Evolutionary conservation across 768 basidiomycete genomes (phyloP).

Genomic region (Tephrocybe sp.): DNA sequence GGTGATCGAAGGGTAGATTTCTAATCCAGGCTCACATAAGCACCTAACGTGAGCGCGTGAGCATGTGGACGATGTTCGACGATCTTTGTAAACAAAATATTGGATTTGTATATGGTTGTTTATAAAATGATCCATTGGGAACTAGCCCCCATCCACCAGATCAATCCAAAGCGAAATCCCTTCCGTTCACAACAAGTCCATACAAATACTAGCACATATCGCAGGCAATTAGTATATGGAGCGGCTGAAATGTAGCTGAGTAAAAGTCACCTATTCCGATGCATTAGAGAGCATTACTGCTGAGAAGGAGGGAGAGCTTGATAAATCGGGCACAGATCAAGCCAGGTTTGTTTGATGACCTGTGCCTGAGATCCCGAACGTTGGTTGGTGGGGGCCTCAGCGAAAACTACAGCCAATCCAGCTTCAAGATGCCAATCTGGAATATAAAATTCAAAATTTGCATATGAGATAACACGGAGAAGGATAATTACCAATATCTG

Average conservation of each 20-base stretch:
- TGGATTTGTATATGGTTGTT: background rate
- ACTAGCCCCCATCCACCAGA: no score
- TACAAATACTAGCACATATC: no score
- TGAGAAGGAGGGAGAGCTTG: background rate
- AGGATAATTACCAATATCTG: background rate
- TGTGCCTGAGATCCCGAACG: background rate
- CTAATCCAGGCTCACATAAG: no score
- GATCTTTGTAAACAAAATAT: no score
- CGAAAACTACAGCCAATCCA: constrained; percentile 2
- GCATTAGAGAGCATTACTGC: background rate
- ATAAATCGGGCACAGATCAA: constrained; percentile 37
- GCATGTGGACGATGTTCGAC: no score
- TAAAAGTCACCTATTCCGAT: background rate
- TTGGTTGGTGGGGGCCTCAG: background rate
- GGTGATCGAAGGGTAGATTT: no score
- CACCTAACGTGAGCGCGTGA: no score
- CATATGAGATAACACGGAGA: background rate
- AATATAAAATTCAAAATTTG: background rate
- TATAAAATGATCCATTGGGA: background rate
- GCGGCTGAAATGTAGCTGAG: background rate
- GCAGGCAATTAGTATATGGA: no score
- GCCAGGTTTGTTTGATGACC: constrained; percentile 21
- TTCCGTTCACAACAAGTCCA: no score
- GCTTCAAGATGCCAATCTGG: constrained; percentile 15
- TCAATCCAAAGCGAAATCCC: no score